These are phyloP conservation scores for Karstenula rhodostoma DNA, from an alignment of 2,329 filamentous ascomycete genomes.

Conservation along the genomic window DNA sequence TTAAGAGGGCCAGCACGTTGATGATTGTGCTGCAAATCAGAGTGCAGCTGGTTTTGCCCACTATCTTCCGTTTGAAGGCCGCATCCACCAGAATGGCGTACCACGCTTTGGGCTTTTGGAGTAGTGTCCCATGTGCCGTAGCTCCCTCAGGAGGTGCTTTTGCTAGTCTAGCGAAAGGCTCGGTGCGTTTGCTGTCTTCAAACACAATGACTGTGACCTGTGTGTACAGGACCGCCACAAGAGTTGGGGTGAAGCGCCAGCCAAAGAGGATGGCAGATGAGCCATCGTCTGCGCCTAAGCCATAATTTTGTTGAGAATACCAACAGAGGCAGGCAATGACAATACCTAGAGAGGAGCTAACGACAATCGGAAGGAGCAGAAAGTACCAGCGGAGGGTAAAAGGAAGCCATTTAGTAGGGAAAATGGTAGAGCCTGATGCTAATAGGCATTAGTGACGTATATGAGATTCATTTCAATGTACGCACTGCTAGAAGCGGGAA, in stretches of 20 bases:
- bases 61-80: slow-evolving; percentile 14
- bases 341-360: slow-evolving; percentile 16
- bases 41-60: slow-evolving; percentile 21
- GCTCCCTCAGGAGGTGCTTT: slow-evolving; percentile 19
- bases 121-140: slow-evolving; percentile 21
- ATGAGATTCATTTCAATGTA: background rate
- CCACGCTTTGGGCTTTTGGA: slow-evolving; percentile 26
- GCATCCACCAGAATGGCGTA: slow-evolving; percentile 22
- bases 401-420: slow-evolving; percentile 19
- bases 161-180: slow-evolving; percentile 29
- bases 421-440: background rate
- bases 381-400: slow-evolving; percentile 28
- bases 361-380: slow-evolving; percentile 16
- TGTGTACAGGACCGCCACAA: slow-evolving; percentile 31
- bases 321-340: slow-evolving; percentile 31
- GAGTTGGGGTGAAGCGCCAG: slow-evolving; percentile 33
- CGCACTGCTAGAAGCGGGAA: background rate
- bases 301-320: slow-evolving; percentile 23
- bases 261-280: slow-evolving; percentile 35
- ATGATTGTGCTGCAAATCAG: slow-evolving; percentile 17
- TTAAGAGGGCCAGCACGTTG: slow-evolving; percentile 20
- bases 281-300: slow-evolving; percentile 41
- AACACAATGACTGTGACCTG: slow-evolving; percentile 30
- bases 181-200: slow-evolving; percentile 30
- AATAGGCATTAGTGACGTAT: background rate